These are phyloP conservation scores for Cicer chorassanicum DNA, from an alignment of 306 rosid species.

Conservation along the genomic window DNA sequence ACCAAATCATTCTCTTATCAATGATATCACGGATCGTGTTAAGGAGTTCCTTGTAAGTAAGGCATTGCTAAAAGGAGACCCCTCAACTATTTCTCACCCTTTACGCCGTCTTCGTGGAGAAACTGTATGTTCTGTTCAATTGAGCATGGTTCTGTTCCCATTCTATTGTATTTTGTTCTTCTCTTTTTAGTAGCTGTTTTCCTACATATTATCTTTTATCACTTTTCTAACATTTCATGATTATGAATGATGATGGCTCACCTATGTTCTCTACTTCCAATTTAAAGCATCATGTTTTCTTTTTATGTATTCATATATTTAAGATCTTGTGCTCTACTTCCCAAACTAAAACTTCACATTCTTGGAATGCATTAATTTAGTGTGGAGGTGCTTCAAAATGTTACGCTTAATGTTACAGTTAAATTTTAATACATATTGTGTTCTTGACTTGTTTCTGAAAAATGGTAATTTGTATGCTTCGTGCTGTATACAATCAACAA, in stretches of 20 bases:
- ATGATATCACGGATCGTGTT: constrained; percentile 79
- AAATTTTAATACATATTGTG: background rate
- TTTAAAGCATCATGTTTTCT: constrained; percentile 1
- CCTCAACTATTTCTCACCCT: constrained; percentile 60
- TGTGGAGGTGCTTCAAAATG: constrained; percentile 38
- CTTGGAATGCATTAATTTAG: constrained; percentile 30
- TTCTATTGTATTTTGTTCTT: constrained; percentile 11
- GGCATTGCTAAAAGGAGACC: constrained; percentile 81
- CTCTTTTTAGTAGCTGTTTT: background rate
- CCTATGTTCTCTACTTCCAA: background rate
- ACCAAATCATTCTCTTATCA: constrained; percentile 79
- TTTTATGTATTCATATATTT: constrained; percentile 14
- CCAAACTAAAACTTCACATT: constrained; percentile 28
- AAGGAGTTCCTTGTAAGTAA: constrained; percentile 86
- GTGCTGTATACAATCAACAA: constrained; percentile 14
- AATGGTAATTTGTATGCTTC: constrained; percentile 7
- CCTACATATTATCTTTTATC: constrained; percentile 13
- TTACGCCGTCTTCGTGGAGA: constrained; percentile 75
- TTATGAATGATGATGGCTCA: constrained; percentile 3
- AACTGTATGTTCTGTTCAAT: constrained; percentile 59
- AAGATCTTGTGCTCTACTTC: constrained; percentile 25
- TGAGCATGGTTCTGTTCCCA: constrained; percentile 11
- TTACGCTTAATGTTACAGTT: background rate
- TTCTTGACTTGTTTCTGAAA: constrained; percentile 17
- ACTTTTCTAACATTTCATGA: constrained; percentile 13